phyloP scores from a whole-genome alignment of 139 green algal species.

The Protoeuglena noctilucae region DNA sequence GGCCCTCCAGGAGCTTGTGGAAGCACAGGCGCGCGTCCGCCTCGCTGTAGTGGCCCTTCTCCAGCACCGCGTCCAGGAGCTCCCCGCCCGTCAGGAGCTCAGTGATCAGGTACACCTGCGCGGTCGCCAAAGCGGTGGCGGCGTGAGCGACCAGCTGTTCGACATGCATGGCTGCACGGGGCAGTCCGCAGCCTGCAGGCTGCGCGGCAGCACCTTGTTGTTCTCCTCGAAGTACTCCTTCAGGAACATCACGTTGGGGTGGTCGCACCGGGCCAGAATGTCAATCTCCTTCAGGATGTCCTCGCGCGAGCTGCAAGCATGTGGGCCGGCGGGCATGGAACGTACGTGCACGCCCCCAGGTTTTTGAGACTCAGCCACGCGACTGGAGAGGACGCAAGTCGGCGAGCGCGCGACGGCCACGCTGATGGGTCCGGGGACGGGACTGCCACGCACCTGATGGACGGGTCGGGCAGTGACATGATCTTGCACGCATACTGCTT shows the following conservation, averaged over 20 bases:
- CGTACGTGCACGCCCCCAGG: not conserved
- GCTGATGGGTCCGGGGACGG: too few species aligned
- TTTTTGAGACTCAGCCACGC: too few species aligned
- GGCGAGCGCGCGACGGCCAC: too few species aligned
- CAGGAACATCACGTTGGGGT: conserved; percentile 67
- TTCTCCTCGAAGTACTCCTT: conserved; percentile 78
- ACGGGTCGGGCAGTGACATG: conserved; percentile 53
- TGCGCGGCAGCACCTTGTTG: conserved; percentile 39
- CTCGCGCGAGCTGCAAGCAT: conserved; percentile 22
- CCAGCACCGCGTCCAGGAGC: conserved; percentile 67
- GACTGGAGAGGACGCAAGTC: too few species aligned
- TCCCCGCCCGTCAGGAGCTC: conserved; percentile 69
- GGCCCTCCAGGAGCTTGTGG: conserved; percentile 53
- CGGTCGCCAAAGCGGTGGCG: not conserved
- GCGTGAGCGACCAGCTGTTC: too few species aligned
- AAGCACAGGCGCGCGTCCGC: conserved; percentile 53
- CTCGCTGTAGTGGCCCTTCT: conserved; percentile 59
- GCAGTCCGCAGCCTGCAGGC: too few species aligned
- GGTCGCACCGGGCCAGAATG: conserved; percentile 58
- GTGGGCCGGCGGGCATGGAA: not conserved
- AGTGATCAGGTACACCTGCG: conserved; percentile 70
- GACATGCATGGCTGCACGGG: too few species aligned
- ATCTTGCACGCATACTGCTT: conserved; percentile 67
- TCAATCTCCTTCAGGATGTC: conserved; percentile 89
- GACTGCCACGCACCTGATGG: conserved; percentile 35